Conservation (phyloP, 192 early-diverging fungal genomes). For the Coemansia sp. region DNA sequence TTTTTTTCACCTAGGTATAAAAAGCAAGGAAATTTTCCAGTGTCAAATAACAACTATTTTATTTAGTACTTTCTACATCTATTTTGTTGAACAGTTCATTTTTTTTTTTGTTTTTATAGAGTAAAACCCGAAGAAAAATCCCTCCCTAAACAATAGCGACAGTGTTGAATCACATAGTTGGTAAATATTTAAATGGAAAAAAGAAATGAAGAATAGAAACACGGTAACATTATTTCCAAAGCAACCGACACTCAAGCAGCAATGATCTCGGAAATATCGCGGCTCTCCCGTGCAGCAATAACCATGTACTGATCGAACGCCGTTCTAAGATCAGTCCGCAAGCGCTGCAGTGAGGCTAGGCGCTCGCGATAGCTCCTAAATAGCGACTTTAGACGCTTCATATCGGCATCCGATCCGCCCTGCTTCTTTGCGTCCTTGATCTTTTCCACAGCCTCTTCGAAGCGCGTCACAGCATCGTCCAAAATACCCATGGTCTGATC, state of each 20-base stretch:
- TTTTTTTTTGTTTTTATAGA: too few relatives aligned
- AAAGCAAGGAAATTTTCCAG: too few relatives aligned
- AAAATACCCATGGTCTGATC: conserved; percentile 51
- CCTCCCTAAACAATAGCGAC: too few relatives aligned
- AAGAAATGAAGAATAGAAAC: background rate
- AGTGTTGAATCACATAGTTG: background rate
- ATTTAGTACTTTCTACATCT: too few relatives aligned
- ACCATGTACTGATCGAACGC: conserved; percentile 45
- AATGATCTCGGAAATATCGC: conserved; percentile 24
- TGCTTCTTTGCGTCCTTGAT: conserved; percentile 38
- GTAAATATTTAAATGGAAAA: background rate
- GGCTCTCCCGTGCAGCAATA: conserved; percentile 47
- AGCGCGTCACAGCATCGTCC: conserved; percentile 39
- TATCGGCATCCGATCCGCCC: conserved; percentile 1
- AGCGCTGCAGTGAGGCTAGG: conserved; percentile 26
- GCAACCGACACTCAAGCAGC: background rate
- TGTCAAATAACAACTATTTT: too few relatives aligned
- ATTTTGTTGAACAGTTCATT: too few relatives aligned
- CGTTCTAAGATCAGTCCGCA: conserved; percentile 22
- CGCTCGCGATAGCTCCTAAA: conserved; percentile 43
- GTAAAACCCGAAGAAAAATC: too few relatives aligned
- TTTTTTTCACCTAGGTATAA: too few relatives aligned
- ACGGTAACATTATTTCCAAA: background rate
- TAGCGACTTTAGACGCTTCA: conserved; percentile 23
- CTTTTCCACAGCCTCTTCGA: conserved; percentile 40